Base-by-base conservation (phyloP, 495 filamentous ascomycete species). In the Penicillium coffeae region DNA sequence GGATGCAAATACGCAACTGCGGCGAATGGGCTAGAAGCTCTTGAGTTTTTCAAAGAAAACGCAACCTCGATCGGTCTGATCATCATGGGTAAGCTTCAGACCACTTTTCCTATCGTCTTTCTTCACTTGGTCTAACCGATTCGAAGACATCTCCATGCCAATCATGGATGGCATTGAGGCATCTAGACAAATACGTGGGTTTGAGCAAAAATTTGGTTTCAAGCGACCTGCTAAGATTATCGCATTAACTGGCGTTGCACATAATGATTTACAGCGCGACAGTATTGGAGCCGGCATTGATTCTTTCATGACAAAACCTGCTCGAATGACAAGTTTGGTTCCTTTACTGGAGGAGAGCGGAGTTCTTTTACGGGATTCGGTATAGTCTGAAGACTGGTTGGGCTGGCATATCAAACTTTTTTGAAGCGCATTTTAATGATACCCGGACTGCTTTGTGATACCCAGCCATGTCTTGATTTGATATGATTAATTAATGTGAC, bases 71-170 rank as follows among this genome's bases (percentile, higher is more conserved):
- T 74, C 46, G 55, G 68, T 21, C 64, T 80, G 3, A 60, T 75
- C 19, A 65, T 80, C 12, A 80, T 82, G 78, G 78, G 66, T 69
- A 55, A 15, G 45, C 25, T 4, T 20, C 25, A 9, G 0, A 3
- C 33, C 21, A 8, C 5, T 16, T 18, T 40, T n/a, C n/a, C n/a
- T 20, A 42, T 10, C 15, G 38, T 15, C 8, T 10, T 15, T 39
- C 8, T 20, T 21, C 21, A 13, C n/a, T n/a, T n/a, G n/a, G n/a
- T n/a, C 27, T 43, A 35, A 16, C 8, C n/a, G n/a, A 21, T 27
- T 16, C n/a, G n/a, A 38, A 69, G 65, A 80, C 55, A 75, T 83
- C 10, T 72, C 71, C 36, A 84, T 84, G 81, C 80, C 81, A 1
- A 55, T 78, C 39, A 82, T 82, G 77, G 66, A 77, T 44, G 78